Evolutionary conservation across 2,329 filamentous ascomycete genomes (phyloP).

Genomic region (Berkeleyomyces rouxiae): DNA sequence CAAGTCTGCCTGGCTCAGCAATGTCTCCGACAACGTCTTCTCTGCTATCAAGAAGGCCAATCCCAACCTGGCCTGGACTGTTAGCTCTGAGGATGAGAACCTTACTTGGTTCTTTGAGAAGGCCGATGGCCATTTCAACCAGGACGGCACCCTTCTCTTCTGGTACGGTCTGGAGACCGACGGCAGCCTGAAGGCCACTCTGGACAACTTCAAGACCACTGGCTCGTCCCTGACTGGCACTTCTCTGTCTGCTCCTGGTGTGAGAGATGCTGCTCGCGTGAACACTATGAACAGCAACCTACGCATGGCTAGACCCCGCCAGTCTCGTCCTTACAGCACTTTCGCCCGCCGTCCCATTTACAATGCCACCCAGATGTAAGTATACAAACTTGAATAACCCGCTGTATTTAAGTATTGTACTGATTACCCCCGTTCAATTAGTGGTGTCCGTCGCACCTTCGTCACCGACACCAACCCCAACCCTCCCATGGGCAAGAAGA

Average conservation of each 20-base stretch:
- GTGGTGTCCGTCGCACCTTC: conserved; percentile 17
- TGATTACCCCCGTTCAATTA: background rate
- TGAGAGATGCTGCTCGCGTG: conserved; percentile 59
- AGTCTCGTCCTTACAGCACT: conserved; percentile 47
- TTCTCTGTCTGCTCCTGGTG: conserved; percentile 72
- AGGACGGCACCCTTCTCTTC: conserved; percentile 79
- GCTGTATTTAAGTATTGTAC: background rate
- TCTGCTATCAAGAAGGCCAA: conserved; percentile 86
- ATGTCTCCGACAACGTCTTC: conserved; percentile 91
- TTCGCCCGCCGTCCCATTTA: conserved; percentile 23
- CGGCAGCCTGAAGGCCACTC: conserved; percentile 65
- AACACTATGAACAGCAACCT: conserved; percentile 10
- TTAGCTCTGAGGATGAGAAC: conserved; percentile 90
- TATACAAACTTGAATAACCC: background rate
- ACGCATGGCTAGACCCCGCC: background rate
- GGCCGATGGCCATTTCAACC: conserved; percentile 77
- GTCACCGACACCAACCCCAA: conserved; percentile 65
- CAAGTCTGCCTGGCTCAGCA: conserved; percentile 85
- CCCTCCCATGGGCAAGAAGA: conserved; percentile 76
- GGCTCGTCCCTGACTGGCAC: conserved; percentile 78
- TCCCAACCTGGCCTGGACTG: conserved; percentile 86
- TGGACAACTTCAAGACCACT: conserved; percentile 69
- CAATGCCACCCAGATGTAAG: conserved; percentile 13
- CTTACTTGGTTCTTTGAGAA: conserved; percentile 97
- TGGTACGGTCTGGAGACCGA: conserved; percentile 82